These are phyloP conservation scores for Penicillium sp. DNA, from an alignment of 2,329 filamentous ascomycete genomes.

Conservation along the genomic window DNA sequence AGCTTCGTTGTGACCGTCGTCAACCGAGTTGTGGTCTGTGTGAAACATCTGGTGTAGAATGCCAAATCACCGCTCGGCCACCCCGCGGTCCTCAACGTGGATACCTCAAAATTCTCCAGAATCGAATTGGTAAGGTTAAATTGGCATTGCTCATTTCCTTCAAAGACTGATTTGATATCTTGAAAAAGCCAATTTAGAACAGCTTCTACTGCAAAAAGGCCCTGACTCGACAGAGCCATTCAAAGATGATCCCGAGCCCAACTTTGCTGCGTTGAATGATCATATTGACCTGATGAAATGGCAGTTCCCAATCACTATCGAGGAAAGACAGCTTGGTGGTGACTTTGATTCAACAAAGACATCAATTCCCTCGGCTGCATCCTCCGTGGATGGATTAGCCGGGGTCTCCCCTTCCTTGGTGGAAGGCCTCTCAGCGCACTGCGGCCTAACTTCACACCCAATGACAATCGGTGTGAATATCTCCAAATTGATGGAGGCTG, in stretches of 20 bases:
- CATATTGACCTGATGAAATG: background rate
- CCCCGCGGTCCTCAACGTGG: background rate
- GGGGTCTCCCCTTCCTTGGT: background rate
- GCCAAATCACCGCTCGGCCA: background rate
- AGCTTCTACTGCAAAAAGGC: background rate
- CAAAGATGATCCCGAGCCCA: too few relatives aligned
- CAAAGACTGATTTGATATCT: background rate
- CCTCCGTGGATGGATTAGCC: background rate
- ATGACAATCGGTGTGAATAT: background rate
- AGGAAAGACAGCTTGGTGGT: background rate
- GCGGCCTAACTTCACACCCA: too few relatives aligned
- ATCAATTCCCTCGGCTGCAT: background rate
- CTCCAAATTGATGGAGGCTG: background rate
- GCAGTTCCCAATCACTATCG: background rate
- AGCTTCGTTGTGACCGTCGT: background rate
- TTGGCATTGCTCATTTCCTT: too few relatives aligned
- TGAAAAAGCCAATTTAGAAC: background rate
- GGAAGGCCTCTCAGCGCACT: background rate
- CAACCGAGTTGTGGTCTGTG: background rate
- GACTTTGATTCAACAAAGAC: background rate
- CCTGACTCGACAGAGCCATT: too few relatives aligned
- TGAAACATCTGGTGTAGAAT: background rate
- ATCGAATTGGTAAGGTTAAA: background rate
- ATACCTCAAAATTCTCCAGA: background rate
- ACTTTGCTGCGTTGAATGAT: background rate